Evolutionary conservation across 2,329 filamentous ascomycete genomes (phyloP).

Genomic region (Aspergillus pseudotamarii): DNA sequence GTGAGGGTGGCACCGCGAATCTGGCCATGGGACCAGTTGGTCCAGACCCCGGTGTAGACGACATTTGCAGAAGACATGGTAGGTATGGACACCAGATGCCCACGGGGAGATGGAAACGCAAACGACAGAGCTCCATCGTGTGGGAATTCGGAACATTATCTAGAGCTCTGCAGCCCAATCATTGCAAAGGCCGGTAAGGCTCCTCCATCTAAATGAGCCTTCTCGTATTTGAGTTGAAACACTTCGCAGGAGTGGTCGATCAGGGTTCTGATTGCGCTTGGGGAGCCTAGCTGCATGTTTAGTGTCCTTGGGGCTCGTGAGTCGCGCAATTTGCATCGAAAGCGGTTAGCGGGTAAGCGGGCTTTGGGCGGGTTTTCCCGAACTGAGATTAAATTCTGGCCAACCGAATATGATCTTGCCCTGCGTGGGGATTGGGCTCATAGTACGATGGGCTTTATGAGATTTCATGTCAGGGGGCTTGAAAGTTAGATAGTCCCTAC

Average conservation of each 20-base stretch:
- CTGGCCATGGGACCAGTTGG: conserved; percentile 26
- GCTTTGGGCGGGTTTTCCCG: background rate
- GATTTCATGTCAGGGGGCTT: no score
- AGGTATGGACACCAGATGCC: background rate
- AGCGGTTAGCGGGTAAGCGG: background rate
- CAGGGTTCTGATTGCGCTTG: background rate
- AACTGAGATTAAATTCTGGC: background rate
- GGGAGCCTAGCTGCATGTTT: background rate
- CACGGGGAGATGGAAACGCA: background rate
- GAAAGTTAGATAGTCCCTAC: no score
- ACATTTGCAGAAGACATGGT: background rate
- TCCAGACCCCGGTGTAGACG: conserved; percentile 28
- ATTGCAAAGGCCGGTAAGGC: background rate
- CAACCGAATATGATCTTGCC: background rate
- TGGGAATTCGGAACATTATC: background rate
- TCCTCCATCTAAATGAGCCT: background rate
- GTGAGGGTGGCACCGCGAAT: conserved; percentile 31
- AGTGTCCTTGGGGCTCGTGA: background rate
- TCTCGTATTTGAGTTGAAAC: background rate
- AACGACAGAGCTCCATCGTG: background rate
- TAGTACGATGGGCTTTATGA: background rate
- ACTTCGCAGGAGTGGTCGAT: background rate
- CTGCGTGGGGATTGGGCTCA: background rate
- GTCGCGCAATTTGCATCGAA: background rate
- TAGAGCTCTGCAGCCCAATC: background rate